Conservation (phyloP, 306 rosid genomes). For the Casuarina glauca region DNA sequence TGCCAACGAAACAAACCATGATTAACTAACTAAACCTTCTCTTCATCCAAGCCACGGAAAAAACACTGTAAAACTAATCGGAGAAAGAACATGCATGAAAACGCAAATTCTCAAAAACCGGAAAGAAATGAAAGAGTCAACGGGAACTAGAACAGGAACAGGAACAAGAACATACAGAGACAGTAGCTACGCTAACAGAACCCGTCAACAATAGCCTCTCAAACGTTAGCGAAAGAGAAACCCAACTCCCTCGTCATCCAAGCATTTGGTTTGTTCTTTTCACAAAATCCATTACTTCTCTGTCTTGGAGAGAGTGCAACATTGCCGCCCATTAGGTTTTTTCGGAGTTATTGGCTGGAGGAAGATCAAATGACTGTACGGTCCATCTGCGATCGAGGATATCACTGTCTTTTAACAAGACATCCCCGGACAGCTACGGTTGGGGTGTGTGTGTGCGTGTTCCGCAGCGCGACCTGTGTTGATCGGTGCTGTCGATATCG, state of each 20-base stretch:
- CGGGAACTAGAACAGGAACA: not conserved
- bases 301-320: not conserved
- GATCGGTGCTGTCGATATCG: not conserved
- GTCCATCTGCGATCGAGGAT: not conserved
- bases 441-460: not conserved
- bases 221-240: not conserved
- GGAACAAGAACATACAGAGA: conserved; percentile 15
- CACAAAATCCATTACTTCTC: not conserved
- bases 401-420: not conserved
- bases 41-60: not conserved
- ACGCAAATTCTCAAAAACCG: not conserved
- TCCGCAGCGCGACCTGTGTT: no score
- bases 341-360: not conserved
- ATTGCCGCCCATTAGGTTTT: not conserved
- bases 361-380: not conserved
- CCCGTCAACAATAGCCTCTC: not conserved
- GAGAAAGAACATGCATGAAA: not conserved
- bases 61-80: not conserved
- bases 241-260: not conserved
- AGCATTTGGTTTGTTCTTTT: not conserved
- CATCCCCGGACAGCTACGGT: no score
- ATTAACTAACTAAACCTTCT: not conserved
- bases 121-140: not conserved
- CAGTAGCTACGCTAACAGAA: conserved; percentile 17
- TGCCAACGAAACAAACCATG: not conserved